Base-by-base conservation (phyloP, 2,329 filamentous ascomycete species). In the Cercospora janseana region DNA sequence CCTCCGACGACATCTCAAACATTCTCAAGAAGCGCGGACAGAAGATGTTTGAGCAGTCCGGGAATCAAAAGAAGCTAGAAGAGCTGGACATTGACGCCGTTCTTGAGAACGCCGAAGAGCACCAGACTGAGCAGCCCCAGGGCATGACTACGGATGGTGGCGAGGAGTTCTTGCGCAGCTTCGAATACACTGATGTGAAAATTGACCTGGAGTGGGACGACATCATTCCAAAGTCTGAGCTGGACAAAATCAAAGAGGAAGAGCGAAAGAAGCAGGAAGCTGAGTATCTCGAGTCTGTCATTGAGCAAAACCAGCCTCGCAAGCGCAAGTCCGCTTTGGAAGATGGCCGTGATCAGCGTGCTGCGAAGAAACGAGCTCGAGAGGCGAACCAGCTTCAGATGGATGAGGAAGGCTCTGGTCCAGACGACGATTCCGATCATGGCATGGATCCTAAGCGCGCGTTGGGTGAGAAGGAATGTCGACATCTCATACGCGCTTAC, bases 21-120 rank as follows among this genome's bases (percentile, higher is more conserved):
- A 95, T 98, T 52, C 80, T 98, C 65, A 97, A 97, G 74, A 90
- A 92, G 72, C 87, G 93, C 60, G 95, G 93, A n/a, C 93, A 96
- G 67, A 95, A 93, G 71, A 95, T 98, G 86, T 98, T 98, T 61
- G 92, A 97, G 70, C 92, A 96, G 69, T 93, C 88, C 8, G 88
- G 89, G 52, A 98, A 98, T 66, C 93, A 98, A 70, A 87, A 92
- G 72, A 93, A 95, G 67, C 79, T 98, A 4, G 93, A 98, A 71
- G 90, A 96, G 70, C 83, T 98, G 18, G 93, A 98, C 67, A 97
- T 98, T 60, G 94, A 98, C 66, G 89, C 91, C 6, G 93, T 98
- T 29, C 81, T 98, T 12, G 93, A 93, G 63, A 96, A 96, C 68
- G 93, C 94, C 21, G 93, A 98, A 72, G 84, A 97, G 62, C 94